These are phyloP conservation scores for Leccinum brunneo-olivaceum DNA, from an alignment of 1,284 basidiomycete genomes.

Conservation along the genomic window DNA sequence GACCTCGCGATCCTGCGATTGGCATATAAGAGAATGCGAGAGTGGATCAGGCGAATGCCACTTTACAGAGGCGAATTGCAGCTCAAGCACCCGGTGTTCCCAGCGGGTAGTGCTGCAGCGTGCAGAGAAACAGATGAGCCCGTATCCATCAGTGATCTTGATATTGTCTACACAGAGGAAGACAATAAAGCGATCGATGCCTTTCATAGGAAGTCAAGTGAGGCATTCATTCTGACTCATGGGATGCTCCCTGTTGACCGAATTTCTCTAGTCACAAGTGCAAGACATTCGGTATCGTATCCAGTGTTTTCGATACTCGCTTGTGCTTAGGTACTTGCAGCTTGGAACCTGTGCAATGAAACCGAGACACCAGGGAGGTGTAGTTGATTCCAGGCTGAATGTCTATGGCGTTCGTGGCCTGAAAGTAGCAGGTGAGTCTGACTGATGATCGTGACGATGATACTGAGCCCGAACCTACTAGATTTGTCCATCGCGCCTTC, in stretches of 20 bases:
- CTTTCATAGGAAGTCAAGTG: conserved; percentile 32
- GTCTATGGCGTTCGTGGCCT: conserved; percentile 56
- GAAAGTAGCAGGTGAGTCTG: conserved; percentile 43
- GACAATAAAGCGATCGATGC: conserved; percentile 51
- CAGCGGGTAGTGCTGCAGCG: conserved; percentile 38
- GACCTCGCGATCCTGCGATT: conserved; percentile 50
- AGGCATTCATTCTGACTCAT: not conserved
- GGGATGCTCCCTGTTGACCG: not conserved
- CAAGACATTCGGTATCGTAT: conserved; percentile 48
- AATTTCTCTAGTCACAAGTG: conserved; percentile 27
- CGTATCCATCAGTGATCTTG: conserved; percentile 36
- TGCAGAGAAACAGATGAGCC: conserved; percentile 30
- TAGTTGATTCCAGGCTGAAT: conserved; percentile 54
- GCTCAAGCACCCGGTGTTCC: conserved; percentile 43
- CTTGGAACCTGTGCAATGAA: conserved; percentile 68
- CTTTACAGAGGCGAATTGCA: conserved; percentile 49
- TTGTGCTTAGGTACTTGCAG: conserved; percentile 24
- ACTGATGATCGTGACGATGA: not conserved
- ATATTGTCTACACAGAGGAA: conserved; percentile 47
- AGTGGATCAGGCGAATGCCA: conserved; percentile 51
- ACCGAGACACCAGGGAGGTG: conserved; percentile 47
- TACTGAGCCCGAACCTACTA: conserved; percentile 6
- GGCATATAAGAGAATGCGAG: conserved; percentile 54
- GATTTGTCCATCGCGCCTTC: conserved; percentile 33
- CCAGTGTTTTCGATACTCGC: not conserved